Conservation (phyloP, 768 basidiomycete genomes). For the Sarcodon sp. region DNA sequence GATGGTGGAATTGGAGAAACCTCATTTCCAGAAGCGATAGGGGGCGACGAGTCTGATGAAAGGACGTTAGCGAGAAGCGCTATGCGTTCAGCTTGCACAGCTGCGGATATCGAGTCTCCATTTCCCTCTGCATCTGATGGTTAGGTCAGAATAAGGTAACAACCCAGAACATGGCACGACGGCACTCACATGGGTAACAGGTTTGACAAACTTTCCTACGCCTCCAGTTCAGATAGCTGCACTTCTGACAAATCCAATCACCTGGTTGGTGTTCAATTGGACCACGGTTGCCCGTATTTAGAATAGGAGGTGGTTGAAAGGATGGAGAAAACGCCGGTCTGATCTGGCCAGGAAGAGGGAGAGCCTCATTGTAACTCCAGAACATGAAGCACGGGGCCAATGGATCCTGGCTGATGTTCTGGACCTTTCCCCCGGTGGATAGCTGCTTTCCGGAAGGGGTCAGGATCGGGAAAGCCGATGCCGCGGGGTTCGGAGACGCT, state of each 20-base stretch:
- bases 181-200: constrained; percentile 55
- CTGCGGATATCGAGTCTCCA: constrained; percentile 75
- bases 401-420: constrained; percentile 67
- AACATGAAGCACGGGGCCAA: constrained; percentile 70
- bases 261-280: constrained; percentile 69
- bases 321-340: constrained; percentile 43
- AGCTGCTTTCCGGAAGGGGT: constrained; percentile 78
- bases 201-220: constrained; percentile 84
- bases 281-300: constrained; percentile 82
- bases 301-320: constrained; percentile 64
- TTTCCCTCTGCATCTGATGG: constrained; percentile 72
- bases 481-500: constrained; percentile 18
- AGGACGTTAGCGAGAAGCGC: constrained; percentile 68
- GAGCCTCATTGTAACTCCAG: constrained; percentile 83
- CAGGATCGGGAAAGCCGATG: constrained; percentile 54
- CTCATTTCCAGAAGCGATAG: neutral
- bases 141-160: neutral
- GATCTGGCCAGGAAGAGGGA: constrained; percentile 70
- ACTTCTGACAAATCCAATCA: constrained; percentile 60
- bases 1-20: neutral
- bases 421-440: constrained; percentile 64
- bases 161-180: constrained; percentile 3
- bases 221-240: constrained; percentile 83
- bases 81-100: constrained; percentile 78
- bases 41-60: constrained; percentile 27